Conservation (phyloP, 805 yeast species). For the Metschnikowia anglica region DNA sequence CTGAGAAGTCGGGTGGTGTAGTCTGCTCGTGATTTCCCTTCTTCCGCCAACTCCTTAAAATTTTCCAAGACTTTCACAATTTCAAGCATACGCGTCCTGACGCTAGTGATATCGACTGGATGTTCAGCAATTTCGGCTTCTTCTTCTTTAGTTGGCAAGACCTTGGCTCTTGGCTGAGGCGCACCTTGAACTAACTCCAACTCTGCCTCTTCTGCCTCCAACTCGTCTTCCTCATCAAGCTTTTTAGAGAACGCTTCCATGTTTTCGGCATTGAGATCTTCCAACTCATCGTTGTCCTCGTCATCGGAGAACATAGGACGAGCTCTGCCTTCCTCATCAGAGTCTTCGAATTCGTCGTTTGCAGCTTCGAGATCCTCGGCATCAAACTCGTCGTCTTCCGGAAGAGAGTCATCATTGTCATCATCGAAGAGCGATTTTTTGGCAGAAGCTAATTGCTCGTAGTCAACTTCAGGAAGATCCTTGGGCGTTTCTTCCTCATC, state of each 20-base stretch:
- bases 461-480: slow-evolving; percentile 63
- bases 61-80: slow-evolving; percentile 91
- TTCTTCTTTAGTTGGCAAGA: slow-evolving; percentile 70
- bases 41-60: slow-evolving; percentile 78
- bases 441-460: slow-evolving; percentile 64
- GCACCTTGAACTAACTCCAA: slow-evolving; percentile 52
- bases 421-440: slow-evolving; percentile 77
- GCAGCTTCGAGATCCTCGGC: slow-evolving; percentile 27
- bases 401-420: slow-evolving; percentile 50
- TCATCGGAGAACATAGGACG: slow-evolving; percentile 84
- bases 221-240: slow-evolving; percentile 58
- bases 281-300: slow-evolving; percentile 52
- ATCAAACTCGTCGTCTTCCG: slow-evolving; percentile 48
- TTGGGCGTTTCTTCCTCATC: slow-evolving; percentile 20
- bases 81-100: slow-evolving; percentile 93
- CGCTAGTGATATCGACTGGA: slow-evolving; percentile 74
- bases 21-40: slow-evolving; percentile 82
- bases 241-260: slow-evolving; percentile 75
- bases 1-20: slow-evolving; percentile 73
- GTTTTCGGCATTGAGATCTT: slow-evolving; percentile 72
- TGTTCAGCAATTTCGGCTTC: slow-evolving; percentile 51
- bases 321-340: slow-evolving; percentile 60
- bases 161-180: slow-evolving; percentile 69
- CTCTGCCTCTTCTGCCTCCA: slow-evolving; percentile 48
- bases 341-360: slow-evolving; percentile 38